Evolutionary conservation across 768 basidiomycete genomes (phyloP).

Genomic region (Leccinellum luteum): DNA sequence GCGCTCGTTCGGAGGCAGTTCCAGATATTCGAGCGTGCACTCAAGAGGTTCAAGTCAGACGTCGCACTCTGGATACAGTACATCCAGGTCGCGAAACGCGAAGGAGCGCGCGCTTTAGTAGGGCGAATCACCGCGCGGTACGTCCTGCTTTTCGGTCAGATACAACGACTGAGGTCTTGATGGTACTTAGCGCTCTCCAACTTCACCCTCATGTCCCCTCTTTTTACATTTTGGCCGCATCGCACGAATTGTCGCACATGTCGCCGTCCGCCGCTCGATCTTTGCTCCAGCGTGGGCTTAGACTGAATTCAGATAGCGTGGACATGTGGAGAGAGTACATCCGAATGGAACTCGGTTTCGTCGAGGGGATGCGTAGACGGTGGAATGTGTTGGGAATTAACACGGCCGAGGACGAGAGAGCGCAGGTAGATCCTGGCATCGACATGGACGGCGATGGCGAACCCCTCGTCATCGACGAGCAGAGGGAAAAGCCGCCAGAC

Average conservation of each 20-base stretch:
- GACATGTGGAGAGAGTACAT: slow-evolving; percentile 90
- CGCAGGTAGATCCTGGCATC: slow-evolving; percentile 22
- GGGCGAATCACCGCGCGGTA: slow-evolving; percentile 81
- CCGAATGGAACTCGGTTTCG: slow-evolving; percentile 84
- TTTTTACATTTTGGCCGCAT: slow-evolving; percentile 82
- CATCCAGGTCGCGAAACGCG: slow-evolving; percentile 76
- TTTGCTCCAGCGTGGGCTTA: slow-evolving; percentile 80
- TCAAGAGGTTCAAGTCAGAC: slow-evolving; percentile 86
- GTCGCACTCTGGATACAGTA: slow-evolving; percentile 88
- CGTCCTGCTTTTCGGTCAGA: slow-evolving; percentile 18
- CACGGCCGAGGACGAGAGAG: slow-evolving; percentile 12
- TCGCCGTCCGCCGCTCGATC: slow-evolving; percentile 80
- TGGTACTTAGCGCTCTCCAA: slow-evolving; percentile 66
- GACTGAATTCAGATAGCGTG: slow-evolving; percentile 67
- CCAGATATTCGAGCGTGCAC: slow-evolving; percentile 87
- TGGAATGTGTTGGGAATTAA: slow-evolving; percentile 78
- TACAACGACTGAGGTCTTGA: slow-evolving; percentile 4
- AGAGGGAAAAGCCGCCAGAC: slow-evolving; percentile 22
- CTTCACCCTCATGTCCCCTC: slow-evolving; percentile 76
- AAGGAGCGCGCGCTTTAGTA: slow-evolving; percentile 76
- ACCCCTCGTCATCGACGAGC: slow-evolving; percentile 20
- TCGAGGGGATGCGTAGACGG: slow-evolving; percentile 74
- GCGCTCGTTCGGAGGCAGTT: slow-evolving; percentile 82
- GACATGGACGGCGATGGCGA: slow-evolving; percentile 15
- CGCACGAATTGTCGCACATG: slow-evolving; percentile 72